A percentile compares a stretch with the other conserved stretches of the same genome.
phyloP scores from a whole-genome alignment of 148 eudicot genomes.

The Vaccinium darrowii region DNA sequence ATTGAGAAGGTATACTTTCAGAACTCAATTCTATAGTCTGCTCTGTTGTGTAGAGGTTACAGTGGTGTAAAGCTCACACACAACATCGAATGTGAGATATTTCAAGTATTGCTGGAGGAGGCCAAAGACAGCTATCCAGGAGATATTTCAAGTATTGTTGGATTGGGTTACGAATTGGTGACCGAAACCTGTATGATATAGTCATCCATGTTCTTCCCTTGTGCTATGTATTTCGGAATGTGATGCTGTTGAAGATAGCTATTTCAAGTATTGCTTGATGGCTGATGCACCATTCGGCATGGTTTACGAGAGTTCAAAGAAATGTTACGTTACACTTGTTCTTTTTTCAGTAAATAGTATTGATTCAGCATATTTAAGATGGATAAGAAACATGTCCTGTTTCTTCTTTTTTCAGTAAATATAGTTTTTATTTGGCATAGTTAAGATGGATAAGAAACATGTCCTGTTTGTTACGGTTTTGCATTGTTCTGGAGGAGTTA shows the following conservation, averaged over 20 bases:
- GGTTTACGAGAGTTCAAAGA: neutral
- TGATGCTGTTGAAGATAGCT: neutral
- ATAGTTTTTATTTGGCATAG: neutral
- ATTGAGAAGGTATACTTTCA: constrained; percentile 1
- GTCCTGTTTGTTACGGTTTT: no score
- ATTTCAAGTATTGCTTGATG: neutral
- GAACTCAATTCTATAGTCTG: neutral
- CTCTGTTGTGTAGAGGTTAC: constrained; percentile 58
- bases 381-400: neutral
- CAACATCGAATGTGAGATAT: constrained; percentile 77
- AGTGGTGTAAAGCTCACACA: constrained; percentile 68
- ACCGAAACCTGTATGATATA: constrained; percentile 11
- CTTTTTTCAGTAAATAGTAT: neutral
- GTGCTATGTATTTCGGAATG: neutral
- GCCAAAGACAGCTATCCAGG: constrained; percentile 68
- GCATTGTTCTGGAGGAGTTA: no score
- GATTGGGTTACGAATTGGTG: constrained; percentile 66
- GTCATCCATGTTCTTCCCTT: neutral
- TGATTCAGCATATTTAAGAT: neutral
- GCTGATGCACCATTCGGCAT: neutral
- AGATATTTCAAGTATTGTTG: constrained; percentile 31
- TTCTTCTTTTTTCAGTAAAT: no score
- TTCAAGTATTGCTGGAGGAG: constrained; percentile 73
- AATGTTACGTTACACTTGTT: neutral
- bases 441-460: neutral